A percentile compares a stretch with the other conserved stretches of the same genome.
Conservation (phyloP, 495 filamentous ascomycete genomes). For the Hypoxylon perforatum region DNA sequence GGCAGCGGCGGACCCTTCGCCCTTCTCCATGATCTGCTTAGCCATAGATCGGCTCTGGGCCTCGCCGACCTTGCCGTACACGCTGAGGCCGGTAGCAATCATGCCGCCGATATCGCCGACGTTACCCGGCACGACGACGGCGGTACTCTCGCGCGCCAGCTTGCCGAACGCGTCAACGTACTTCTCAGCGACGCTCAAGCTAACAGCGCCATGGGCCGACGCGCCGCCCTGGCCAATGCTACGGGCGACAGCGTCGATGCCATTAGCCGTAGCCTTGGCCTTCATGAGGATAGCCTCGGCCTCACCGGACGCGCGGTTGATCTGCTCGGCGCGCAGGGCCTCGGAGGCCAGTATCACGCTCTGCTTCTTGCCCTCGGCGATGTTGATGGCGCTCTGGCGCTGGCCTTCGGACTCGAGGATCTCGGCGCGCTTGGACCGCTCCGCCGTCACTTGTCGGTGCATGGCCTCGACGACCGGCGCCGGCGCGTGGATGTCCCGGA, state of each 20-base stretch:
- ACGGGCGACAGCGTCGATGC: constrained; percentile 85
- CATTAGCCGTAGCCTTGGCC: constrained; percentile 85
- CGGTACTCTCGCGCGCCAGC: constrained; percentile 91
- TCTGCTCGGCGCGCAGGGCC: constrained; percentile 87
- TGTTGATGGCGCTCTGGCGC: constrained; percentile 96
- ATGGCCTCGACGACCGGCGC: constrained; percentile 93
- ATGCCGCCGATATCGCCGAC: constrained; percentile 96
- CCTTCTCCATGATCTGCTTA: constrained; percentile 55
- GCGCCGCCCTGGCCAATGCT: constrained; percentile 76
- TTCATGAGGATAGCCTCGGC: constrained; percentile 90
- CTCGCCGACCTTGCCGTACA: constrained; percentile 93
- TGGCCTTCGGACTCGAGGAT: constrained; percentile 97
- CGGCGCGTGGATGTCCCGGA: constrained; percentile 96
- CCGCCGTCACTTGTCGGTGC: constrained; percentile 97
- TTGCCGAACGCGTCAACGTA: constrained; percentile 96
- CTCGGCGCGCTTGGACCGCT: constrained; percentile 95
- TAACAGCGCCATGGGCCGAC: constrained; percentile 82
- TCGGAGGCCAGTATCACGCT: constrained; percentile 94
- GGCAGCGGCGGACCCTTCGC: constrained; percentile 26
- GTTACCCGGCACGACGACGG: constrained; percentile 94
- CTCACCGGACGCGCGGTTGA: constrained; percentile 91
- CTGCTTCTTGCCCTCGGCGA: constrained; percentile 96
- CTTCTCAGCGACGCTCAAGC: constrained; percentile 91
- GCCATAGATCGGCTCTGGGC: constrained; percentile 79
- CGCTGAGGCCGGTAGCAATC: constrained; percentile 95